Evolutionary conservation across 2,329 filamentous ascomycete genomes (phyloP).

Genomic region (Botryosphaeria agaves): DNA sequence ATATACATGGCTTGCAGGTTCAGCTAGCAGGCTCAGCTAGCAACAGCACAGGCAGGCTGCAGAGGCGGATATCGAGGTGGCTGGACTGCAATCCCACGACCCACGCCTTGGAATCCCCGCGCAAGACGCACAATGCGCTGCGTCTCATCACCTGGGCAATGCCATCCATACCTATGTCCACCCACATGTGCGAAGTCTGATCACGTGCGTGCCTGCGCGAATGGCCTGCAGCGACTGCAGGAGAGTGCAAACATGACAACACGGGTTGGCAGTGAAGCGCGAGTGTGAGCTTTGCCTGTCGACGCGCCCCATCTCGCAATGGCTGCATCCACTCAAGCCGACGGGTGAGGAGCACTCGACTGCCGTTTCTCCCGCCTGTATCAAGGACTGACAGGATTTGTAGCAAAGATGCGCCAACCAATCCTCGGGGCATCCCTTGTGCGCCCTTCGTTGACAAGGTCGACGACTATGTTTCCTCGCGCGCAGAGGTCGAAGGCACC

Average conservation of each 20-base stretch:
- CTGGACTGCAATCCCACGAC: too few species aligned
- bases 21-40: too few species aligned
- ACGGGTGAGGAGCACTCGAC: not conserved
- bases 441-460: slow-evolving; percentile 79
- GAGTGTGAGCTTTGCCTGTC: not conserved
- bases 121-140: too few species aligned
- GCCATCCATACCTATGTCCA: too few species aligned
- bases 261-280: not conserved
- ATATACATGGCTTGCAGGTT: too few species aligned
- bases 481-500: slow-evolving; percentile 63
- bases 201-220: too few species aligned
- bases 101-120: too few species aligned
- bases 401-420: slow-evolving; percentile 38
- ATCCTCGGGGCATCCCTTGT: slow-evolving; percentile 67
- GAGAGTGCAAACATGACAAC: not conserved
- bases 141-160: too few species aligned
- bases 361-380: not conserved
- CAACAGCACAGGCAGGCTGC: too few species aligned
- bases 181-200: too few species aligned
- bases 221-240: too few species aligned
- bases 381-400: not conserved
- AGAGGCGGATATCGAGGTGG: too few species aligned
- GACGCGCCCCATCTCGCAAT: not conserved
- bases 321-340: not conserved
- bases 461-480: slow-evolving; percentile 68